Evolutionary conservation across 495 filamentous ascomycete species (phyloP), one percentile per base, ranked within the genome.

Genomic region (Elasticomyces elasticus): DNA sequence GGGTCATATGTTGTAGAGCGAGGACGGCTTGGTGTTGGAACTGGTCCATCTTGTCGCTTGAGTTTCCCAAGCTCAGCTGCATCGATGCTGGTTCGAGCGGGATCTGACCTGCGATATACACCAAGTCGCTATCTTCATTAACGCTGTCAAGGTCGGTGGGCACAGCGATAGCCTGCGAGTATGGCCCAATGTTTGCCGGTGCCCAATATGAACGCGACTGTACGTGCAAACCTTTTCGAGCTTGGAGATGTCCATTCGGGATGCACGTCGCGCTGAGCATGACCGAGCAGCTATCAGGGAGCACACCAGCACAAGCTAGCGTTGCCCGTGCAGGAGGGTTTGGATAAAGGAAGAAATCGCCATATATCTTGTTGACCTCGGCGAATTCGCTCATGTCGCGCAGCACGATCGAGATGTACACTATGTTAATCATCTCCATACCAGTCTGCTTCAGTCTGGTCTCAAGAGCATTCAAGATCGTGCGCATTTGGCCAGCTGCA

Each of bases 121-220:
- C 71, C 43, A 81, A 5, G n/a, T 56, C 37, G 23, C 1, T 15
- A n/a, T 13, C 17, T 22, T 49, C 20, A 4, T 49, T 28, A 15
- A 25, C 35, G 12, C 54, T 38, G 2, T 55, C 10, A 62, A 70
- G 52, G 69, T 66, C 48, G 33, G 59, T 30, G 11, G 62, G 44
- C 15, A 61, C 37, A 13, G 79, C 73, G 43, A 92, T 81, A 0
- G 92, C 88, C 70, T 99, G 92, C 12, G 88, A 94, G 66, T 99
- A 99, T 0, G 94, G 92, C 0, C 92, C 92, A 49, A 99, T 99
- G 60, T 97, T 97, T 7, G 94, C 90, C 0, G 92, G 92, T 0
- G 92, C 94, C 92, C 92, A 99, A 75, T 97, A 96, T 2, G 86
- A 92, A 24, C 86, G 76, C 15, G 85, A 89, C 65, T 97, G 94